Evolutionary conservation across 768 basidiomycete species (phyloP), one percentile per base, ranked within the genome.

Genomic region (Austroboletus eburneus): DNA sequence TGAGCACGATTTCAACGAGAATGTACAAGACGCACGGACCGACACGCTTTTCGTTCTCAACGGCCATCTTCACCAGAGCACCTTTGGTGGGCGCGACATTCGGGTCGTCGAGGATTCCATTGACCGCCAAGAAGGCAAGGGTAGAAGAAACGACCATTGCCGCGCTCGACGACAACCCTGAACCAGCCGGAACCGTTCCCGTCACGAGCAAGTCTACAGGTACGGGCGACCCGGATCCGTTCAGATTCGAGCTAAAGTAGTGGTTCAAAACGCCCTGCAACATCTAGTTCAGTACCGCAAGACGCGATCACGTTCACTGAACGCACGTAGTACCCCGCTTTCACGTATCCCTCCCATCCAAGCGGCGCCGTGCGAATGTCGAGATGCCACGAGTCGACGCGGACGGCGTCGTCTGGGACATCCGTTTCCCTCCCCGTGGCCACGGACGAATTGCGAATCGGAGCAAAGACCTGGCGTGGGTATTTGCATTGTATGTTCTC

Each of bases 101-200:
- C 9, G 45, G 25, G 17, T 58, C 48, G n/a, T 68, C 52, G 12
- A 75, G 65, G 59, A 89, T 83, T 43, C 79, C 78, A 50, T 93
- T 91, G 35, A 83, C 80, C 6, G 83, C 83, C 22, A 93, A 69
- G 61, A 93, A 89, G 0, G 85, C 79, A 24, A 94, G 71, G 0
- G 90, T 86, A 33, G 87, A 88, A 0, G 88, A 87, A 20, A 94
- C 89, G 27, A 92, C 89, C 81, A 95, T 86, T 0, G 92, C 92
- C 0, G 90, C 88, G 52, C 87, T 91, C 3, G 87, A 91, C 7
- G 87, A 91, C 5, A 95, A 69, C 1, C 93, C 92, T 1, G 88
- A 86, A 0, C 91, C 93, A 2, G 88, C 78, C 0, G 92, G 92
- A 3, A 96, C 85, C 10, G 83, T 79, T 1, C 93, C 93, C 0